Evolutionary conservation across 805 yeast species (phyloP).

Genomic region (Teunomyces atbi): DNA sequence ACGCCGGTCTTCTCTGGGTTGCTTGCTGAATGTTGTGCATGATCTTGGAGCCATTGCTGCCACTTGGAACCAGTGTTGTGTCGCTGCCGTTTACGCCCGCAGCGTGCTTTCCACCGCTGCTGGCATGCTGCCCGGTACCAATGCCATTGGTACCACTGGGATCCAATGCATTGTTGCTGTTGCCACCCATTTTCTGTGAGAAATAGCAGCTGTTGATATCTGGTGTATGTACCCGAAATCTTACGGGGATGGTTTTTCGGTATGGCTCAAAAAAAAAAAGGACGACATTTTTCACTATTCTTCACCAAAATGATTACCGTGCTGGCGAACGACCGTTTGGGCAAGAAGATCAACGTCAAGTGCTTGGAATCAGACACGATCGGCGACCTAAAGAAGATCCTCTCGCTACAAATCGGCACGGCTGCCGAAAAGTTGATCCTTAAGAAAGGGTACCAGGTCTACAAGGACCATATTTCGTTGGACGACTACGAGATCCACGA

Average conservation of each 20-base stretch:
- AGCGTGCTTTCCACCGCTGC: neutral
- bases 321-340: conserved; percentile 57
- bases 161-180: neutral
- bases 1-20: neutral
- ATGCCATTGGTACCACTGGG: neutral
- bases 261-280: neutral
- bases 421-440: conserved; percentile 62
- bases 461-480: conserved; percentile 84
- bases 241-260: neutral
- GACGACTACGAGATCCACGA: conserved; percentile 96
- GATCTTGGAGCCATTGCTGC: neutral
- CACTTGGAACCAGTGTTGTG: too few species aligned
- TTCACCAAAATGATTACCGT: conserved; percentile 36
- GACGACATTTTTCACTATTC: neutral
- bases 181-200: neutral
- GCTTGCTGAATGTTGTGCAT: neutral
- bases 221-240: neutral
- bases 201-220: neutral
- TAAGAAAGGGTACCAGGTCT: conserved; percentile 81
- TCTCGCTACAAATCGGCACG: conserved; percentile 82
- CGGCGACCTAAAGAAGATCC: conserved; percentile 84
- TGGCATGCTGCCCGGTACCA: neutral
- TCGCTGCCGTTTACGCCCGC: too few species aligned
- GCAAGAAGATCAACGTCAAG: conserved; percentile 84
- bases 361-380: conserved; percentile 82